Evolutionary conservation across 441 rosid species (phyloP), one percentile per base, ranked within the genome.

Genomic region (Croton setiger): DNA sequence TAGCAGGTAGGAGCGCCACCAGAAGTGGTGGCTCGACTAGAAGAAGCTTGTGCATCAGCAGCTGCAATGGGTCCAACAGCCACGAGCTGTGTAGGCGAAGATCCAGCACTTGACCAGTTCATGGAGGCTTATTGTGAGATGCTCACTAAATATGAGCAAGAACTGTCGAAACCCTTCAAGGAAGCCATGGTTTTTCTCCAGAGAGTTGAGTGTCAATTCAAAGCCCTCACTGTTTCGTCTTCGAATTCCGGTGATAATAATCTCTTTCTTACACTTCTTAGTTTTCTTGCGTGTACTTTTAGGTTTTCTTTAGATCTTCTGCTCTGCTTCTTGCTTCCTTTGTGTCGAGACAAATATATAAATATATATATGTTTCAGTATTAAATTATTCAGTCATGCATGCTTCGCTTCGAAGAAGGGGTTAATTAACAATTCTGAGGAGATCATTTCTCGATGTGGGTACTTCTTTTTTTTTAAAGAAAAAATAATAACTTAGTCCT

Each of bases 51-150:
- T 60, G 84, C 90, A 0, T 77, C 92, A 12, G 90, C 85, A 1
- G 87, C 77, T 0, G 73, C 89, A 14, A 76, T 36, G 49, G 64
- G 85, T 3, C 41, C 84, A 3, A 49, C 71, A 15, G 70, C 73
- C 20, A 54, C 75, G 37, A 78, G 83, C n/a, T 74, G 84, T 63
- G 27, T 89, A 9, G 98, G 98, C 27, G 96, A 93, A 82, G 99
- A 96, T 78, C 99, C 99, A 47, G 93, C 87, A 3, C 90, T 96
- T 65, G 99, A 96, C 74, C 98, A 96, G 79, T 93, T 96, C 87
- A 96, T 96, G 99, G 98, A 96, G 74, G 99, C 99, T 43, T 96
- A 96, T 71, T 96, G 97, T 59, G 99, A 96, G 90, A 96, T 96
- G 99, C 83, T 96, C 49, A 85, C 77, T 14, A 96, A 96, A 81